phyloP scores from a whole-genome alignment of 768 basidiomycete species.

The Udeniomyces megalosporus region DNA sequence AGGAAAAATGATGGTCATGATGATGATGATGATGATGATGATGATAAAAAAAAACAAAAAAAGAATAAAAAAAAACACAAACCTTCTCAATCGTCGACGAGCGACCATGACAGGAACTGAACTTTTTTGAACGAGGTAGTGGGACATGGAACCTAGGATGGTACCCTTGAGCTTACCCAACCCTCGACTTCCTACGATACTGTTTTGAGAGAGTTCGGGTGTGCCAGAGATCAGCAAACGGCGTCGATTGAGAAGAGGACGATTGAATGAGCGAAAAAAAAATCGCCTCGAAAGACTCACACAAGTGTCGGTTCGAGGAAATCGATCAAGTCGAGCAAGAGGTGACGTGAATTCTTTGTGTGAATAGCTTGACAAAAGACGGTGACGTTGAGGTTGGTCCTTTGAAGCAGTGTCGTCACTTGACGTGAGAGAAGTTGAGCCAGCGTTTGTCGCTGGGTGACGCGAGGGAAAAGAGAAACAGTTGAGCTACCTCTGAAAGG shows the following conservation, averaged over 20 bases:
- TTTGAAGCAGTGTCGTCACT: conserved; percentile 72
- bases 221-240: too few species aligned
- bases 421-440: conserved; percentile 80
- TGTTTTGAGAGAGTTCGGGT: too few species aligned
- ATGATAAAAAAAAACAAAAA: too few species aligned
- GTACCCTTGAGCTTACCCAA: conserved; percentile 76
- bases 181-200: conserved; percentile 93
- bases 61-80: neutral
- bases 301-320: conserved; percentile 74
- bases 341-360: conserved; percentile 83
- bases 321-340: conserved; percentile 78
- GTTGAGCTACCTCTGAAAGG: too few species aligned
- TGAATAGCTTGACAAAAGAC: conserved; percentile 92
- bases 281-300: too few species aligned
- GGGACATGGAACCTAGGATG: conserved; percentile 81
- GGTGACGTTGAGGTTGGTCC: conserved; percentile 71
- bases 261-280: too few species aligned
- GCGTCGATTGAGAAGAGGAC: too few species aligned
- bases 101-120: conserved; percentile 82
- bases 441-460: conserved; percentile 59
- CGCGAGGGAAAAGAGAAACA: neutral
- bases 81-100: neutral
- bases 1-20: too few species aligned
- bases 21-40: too few species aligned
- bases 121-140: conserved; percentile 65